Evolutionary conservation across 805 yeast genomes (phyloP), one percentile per base, ranked within the genome.

Genomic region (Candida loeiensis): DNA sequence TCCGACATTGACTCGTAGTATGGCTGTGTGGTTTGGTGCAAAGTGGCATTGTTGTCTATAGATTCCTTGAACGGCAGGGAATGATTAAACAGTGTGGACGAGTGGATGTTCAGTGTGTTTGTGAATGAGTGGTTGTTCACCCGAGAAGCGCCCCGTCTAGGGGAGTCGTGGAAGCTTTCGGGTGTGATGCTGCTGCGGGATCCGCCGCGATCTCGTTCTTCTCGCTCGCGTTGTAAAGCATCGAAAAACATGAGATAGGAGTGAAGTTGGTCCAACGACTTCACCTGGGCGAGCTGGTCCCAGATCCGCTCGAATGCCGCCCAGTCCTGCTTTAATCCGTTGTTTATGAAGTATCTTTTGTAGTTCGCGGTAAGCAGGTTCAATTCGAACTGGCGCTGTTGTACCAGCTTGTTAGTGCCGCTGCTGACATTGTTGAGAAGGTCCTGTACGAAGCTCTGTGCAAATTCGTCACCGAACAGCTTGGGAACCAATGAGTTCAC

Each of bases 401-500:
- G 38, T 16, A 41, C 30, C 20, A 17, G 34, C 22, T 37, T 39
- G 17, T 35, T 45, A 41, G 27, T 11, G 14, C 16, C 29, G 26
- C 18, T 14, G 7, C 33, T n/a, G 4, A 37, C 17, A 17, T 24
- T 29, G 14, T 25, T 27, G 15, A 55, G 38, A 11, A 67, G 41
- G 32, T 67, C 72, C 36, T 45, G 49, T 15, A 61, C 49, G 13
- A 66, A 48, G 34, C 66, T 58, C 34, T 59, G 56, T 4, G 49
- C 49, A 42, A 59, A 65, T 30, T 59, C 66, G 1, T 57, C 55
- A 1, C 71, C 71, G 37, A 63, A 56, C 36, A 63, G 69, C 1
- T 47, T 21, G 7, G 75, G 73, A 1, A 66, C 57, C 19, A 69
- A 48, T 12, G 69, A 52, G 34, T 53, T 55, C 28, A 66, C 68